A percentile compares a stretch with the other conserved stretches of the same genome.
Evolutionary conservation across 192 early-diverging fungal species (phyloP).

Genomic region (Mortierella alpina): DNA sequence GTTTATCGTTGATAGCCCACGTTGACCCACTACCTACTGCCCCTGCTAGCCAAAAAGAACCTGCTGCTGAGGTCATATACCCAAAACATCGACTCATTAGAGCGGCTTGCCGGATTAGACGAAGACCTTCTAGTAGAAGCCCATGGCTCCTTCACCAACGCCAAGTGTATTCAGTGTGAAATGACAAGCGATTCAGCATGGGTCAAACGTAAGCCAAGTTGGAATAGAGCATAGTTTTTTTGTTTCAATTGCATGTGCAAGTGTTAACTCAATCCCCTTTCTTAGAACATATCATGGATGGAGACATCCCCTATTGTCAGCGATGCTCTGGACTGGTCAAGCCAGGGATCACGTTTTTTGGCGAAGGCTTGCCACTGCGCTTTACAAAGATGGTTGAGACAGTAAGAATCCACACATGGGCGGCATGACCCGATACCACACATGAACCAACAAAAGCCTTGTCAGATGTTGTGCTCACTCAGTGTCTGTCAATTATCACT

Average conservation of each 20-base stretch:
- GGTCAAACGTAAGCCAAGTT: conserved; percentile 42
- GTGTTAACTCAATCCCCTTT: not conserved
- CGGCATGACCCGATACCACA: not conserved
- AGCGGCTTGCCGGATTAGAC: conserved; percentile 83
- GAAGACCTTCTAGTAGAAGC: conserved; percentile 86
- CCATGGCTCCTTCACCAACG: conserved; percentile 91
- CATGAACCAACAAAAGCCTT: not conserved
- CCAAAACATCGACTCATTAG: conserved; percentile 97
- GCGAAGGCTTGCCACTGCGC: conserved; percentile 83
- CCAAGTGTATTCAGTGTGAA: conserved; percentile 79
- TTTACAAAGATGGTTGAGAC: conserved; percentile 64
- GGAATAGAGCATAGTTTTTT: not conserved
- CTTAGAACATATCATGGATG: conserved; percentile 60
- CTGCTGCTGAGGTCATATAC: conserved; percentile 88
- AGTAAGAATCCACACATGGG: conserved; percentile 3
- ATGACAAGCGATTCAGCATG: conserved; percentile 50
- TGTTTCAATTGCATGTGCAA: not conserved
- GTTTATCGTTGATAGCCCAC: conserved; percentile 70
- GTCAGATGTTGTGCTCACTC: not conserved
- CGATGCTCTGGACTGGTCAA: conserved; percentile 84
- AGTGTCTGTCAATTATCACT: not conserved
- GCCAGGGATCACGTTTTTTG: conserved; percentile 97
- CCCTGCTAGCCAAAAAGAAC: conserved; percentile 75
- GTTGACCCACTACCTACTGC: conserved; percentile 88
- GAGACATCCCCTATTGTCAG: conserved; percentile 77